These are phyloP conservation scores for Cercospora beticola DNA, from an alignment of 2,329 filamentous ascomycete genomes.

Conservation along the genomic window DNA sequence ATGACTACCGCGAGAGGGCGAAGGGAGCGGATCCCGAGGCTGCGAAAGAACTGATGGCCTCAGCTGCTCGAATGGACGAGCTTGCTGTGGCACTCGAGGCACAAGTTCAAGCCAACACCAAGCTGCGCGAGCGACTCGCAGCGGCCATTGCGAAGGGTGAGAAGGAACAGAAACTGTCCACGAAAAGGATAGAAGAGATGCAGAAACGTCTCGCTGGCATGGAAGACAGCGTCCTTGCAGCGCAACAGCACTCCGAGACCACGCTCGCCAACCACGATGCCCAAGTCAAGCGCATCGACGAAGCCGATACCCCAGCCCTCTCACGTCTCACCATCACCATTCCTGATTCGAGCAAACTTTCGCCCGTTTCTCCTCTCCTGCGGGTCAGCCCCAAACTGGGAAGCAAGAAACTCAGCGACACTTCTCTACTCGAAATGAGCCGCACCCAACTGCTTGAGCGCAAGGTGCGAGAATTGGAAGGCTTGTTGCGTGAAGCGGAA, in stretches of 20 bases:
- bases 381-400: conserved; percentile 49
- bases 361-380: conserved; percentile 61
- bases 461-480: conserved; percentile 81
- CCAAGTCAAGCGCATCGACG: conserved; percentile 72
- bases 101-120: conserved; percentile 75
- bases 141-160: conserved; percentile 83
- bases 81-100: conserved; percentile 75
- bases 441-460: conserved; percentile 74
- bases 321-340: conserved; percentile 61
- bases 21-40: conserved; percentile 49
- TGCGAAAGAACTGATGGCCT: conserved; percentile 64
- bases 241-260: conserved; percentile 85
- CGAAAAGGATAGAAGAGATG: conserved; percentile 77
- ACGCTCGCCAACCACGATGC: conserved; percentile 81
- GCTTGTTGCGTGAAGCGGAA: conserved; percentile 72
- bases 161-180: conserved; percentile 75
- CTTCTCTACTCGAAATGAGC: conserved; percentile 58
- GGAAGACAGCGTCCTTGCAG: conserved; percentile 78
- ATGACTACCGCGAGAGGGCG: conserved; percentile 62
- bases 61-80: conserved; percentile 74
- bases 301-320: conserved; percentile 74
- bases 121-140: conserved; percentile 72
- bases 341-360: conserved; percentile 49
- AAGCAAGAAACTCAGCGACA: conserved; percentile 58
- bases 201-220: conserved; percentile 76